A percentile compares a stretch with the other conserved stretches of the same genome.
These are phyloP conservation scores for Amniculicola lignicola DNA, from an alignment of 495 filamentous ascomycete species.

Conservation along the genomic window DNA sequence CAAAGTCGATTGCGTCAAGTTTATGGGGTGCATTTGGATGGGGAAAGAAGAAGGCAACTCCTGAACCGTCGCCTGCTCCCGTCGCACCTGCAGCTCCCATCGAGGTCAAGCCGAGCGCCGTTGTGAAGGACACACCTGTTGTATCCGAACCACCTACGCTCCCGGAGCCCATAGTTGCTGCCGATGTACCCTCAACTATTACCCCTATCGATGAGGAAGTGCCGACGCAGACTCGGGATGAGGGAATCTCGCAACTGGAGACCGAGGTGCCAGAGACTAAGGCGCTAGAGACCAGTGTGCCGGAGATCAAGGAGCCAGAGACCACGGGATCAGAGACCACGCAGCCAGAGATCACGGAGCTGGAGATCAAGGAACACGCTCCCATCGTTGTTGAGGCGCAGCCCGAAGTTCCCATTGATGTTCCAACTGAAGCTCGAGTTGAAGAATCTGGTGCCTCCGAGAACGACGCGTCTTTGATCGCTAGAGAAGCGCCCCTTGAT, in stretches of 20 bases:
- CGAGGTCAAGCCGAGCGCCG: neutral
- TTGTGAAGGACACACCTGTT: neutral
- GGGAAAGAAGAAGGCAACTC: slow-evolving; percentile 25
- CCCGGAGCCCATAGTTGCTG: neutral
- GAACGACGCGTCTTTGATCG: too few species aligned
- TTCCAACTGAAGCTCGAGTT: too few species aligned
- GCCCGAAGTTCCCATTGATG: too few species aligned
- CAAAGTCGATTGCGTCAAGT: neutral
- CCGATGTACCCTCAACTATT: neutral
- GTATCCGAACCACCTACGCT: neutral
- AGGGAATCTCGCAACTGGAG: neutral
- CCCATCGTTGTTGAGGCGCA: too few species aligned
- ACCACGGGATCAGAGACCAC: too few species aligned
- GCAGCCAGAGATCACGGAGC: too few species aligned
- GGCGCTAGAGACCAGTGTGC: too few species aligned
- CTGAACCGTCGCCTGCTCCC: slow-evolving; percentile 3
- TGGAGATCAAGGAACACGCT: too few species aligned
- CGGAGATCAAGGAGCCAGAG: too few species aligned
- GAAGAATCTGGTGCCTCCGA: too few species aligned
- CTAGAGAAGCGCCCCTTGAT: too few species aligned
- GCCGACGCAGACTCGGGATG: neutral
- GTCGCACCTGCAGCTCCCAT: neutral
- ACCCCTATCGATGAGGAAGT: neutral
- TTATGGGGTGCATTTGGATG: slow-evolving; percentile 26
- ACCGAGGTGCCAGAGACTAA: too few species aligned